Conservation (phyloP, 352 stramenopile species). For the Phytophthora idaei region DNA sequence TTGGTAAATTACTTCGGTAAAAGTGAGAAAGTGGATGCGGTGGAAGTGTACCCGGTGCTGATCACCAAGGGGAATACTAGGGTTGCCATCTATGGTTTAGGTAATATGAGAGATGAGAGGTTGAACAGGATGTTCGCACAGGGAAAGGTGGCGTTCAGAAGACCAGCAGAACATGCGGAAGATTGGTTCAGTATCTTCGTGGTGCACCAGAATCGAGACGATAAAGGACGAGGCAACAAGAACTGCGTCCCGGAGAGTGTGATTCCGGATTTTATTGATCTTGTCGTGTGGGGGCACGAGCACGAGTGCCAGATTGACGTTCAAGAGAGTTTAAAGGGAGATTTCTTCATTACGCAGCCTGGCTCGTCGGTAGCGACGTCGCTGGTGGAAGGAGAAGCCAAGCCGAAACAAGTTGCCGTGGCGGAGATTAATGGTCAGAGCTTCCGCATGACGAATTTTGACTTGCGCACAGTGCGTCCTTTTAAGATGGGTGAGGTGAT, state of each 20-base stretch:
- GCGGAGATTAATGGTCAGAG: slow-evolving; percentile 89
- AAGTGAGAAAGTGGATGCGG: slow-evolving; percentile 91
- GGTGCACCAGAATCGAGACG: slow-evolving; percentile 98
- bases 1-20: slow-evolving; percentile 99
- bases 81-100: slow-evolving; percentile 98
- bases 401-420: slow-evolving; percentile 88
- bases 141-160: slow-evolving; percentile 95
- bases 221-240: slow-evolving; percentile 91
- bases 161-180: slow-evolving; percentile 73
- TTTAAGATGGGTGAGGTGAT: slow-evolving; percentile 94
- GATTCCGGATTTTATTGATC: slow-evolving; percentile 99
- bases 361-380: slow-evolving; percentile 97
- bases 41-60: slow-evolving; percentile 96
- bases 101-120: slow-evolving; percentile 98
- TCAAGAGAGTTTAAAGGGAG: slow-evolving; percentile 93
- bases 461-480: slow-evolving; percentile 91
- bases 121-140: slow-evolving; percentile 97
- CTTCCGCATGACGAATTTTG: slow-evolving; percentile 88
- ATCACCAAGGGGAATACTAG: slow-evolving; percentile 95
- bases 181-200: slow-evolving; percentile 99
- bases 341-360: slow-evolving; percentile 97
- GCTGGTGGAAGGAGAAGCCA: slow-evolving; percentile 88
- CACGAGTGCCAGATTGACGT: slow-evolving; percentile 97
- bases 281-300: slow-evolving; percentile 98
- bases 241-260: slow-evolving; percentile 98